phyloP scores from a whole-genome alignment of 106 monocot species.

The Acorus calamus region DNA sequence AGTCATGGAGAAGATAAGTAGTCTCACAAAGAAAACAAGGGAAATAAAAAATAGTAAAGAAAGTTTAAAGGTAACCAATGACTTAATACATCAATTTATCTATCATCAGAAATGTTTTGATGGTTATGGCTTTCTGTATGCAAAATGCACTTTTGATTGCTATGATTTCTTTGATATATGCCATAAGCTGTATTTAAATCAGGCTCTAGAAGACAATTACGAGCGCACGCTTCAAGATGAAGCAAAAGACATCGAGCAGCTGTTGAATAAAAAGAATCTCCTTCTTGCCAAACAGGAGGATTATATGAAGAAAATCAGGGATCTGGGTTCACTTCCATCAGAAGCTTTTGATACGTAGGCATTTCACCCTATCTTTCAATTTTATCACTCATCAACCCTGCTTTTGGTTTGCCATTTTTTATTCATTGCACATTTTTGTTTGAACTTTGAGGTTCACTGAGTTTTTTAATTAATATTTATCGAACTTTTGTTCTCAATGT shows the following conservation, averaged over 20 bases:
- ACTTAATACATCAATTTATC: not conserved
- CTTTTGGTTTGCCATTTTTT: not conserved
- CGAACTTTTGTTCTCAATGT: too few species aligned
- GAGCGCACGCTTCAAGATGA: constrained; percentile 73
- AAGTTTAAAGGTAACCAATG: constrained; percentile 37
- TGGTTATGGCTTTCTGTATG: too few species aligned
- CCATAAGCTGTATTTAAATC: constrained; percentile 10
- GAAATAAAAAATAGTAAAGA: constrained; percentile 50
- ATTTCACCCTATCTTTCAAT: not conserved
- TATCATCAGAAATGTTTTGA: not conserved
- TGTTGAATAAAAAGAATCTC: constrained; percentile 64
- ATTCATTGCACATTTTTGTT: not conserved
- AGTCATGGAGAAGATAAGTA: constrained; percentile 35
- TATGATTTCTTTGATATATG: not conserved
- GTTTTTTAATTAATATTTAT: too few species aligned
- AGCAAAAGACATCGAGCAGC: constrained; percentile 80
- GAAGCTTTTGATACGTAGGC: constrained; percentile 93
- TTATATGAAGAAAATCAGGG: constrained; percentile 80
- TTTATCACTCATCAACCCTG: not conserved
- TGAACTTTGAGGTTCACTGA: too few species aligned
- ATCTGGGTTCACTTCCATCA: constrained; percentile 90
- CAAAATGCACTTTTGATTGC: too few species aligned
- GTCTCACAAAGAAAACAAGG: constrained; percentile 34
- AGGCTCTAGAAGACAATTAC: constrained; percentile 64
- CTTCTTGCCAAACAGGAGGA: constrained; percentile 86